Percentiles rank a stretch among this genome's conserved stretches.
Conservation (phyloP, 2,329 filamentous ascomycete genomes). For the Ophiocordyceps sinensis region DNA sequence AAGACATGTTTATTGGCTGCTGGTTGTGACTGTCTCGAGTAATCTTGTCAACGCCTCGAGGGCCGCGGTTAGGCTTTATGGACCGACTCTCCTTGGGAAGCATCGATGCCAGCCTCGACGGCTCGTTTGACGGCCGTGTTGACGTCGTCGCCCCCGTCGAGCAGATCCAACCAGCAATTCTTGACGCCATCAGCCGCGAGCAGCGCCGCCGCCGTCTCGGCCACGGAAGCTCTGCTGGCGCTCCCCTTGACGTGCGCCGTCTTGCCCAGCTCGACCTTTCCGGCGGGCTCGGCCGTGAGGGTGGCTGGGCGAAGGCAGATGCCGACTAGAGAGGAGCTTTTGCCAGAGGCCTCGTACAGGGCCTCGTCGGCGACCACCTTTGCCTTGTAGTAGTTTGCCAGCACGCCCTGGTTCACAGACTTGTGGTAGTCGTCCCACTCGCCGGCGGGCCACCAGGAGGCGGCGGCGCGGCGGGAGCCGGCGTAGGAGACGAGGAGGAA, state of each 20-base stretch:
- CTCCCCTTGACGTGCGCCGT: slow-evolving; percentile 20
- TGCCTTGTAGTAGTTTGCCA: slow-evolving; percentile 43
- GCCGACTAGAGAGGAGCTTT: slow-evolving; percentile 26
- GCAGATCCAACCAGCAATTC: slow-evolving; percentile 39
- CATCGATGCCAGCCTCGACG: slow-evolving; percentile 33
- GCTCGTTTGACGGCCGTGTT: slow-evolving; percentile 32
- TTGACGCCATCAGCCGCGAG: slow-evolving; percentile 32
- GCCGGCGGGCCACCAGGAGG: slow-evolving; percentile 41
- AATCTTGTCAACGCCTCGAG: background rate
- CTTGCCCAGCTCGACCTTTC: slow-evolving; percentile 32
- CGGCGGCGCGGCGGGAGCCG: slow-evolving; percentile 33
- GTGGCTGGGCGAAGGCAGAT: slow-evolving; percentile 39
- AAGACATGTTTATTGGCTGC: no score
- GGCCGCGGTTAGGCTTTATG: slow-evolving; percentile 7
- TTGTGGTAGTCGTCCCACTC: slow-evolving; percentile 32
- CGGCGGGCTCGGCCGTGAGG: slow-evolving; percentile 33
- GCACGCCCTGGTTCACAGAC: slow-evolving; percentile 20
- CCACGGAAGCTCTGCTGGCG: slow-evolving; percentile 45
- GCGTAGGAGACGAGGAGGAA: slow-evolving; percentile 53
- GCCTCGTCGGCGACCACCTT: slow-evolving; percentile 46
- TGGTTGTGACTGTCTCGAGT: no score
- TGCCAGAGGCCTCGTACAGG: slow-evolving; percentile 32
- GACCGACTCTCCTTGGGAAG: slow-evolving; percentile 35
- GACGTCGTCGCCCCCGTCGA: slow-evolving; percentile 36
- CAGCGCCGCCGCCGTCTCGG: slow-evolving; percentile 38